phyloP scores from a whole-genome alignment of 2,329 filamentous ascomycete species.

The Colletotrichum chrysophilum region DNA sequence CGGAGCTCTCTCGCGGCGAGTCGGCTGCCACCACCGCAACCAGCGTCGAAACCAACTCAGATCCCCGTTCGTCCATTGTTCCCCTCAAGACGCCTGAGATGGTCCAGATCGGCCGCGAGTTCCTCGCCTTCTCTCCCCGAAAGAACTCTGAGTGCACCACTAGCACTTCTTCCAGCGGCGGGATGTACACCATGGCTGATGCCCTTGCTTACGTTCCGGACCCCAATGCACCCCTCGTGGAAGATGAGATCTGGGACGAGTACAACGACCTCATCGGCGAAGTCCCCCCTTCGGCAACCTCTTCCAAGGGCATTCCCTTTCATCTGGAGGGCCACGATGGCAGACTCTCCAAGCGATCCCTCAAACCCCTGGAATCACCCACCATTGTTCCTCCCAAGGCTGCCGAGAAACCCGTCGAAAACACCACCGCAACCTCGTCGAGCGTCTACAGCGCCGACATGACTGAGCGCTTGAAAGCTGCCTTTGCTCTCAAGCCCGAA shows the following conservation, averaged over 20 bases:
- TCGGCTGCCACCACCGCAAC: slow-evolving; percentile 36
- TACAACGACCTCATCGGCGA: slow-evolving; percentile 89
- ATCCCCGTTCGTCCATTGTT: slow-evolving; percentile 33
- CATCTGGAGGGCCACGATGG: slow-evolving; percentile 56
- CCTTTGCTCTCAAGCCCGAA: slow-evolving; percentile 41
- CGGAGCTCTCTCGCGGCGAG: slow-evolving; percentile 41
- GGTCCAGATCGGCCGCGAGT: slow-evolving; percentile 57
- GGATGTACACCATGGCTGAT: slow-evolving; percentile 61
- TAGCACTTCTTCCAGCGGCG: slow-evolving; percentile 59
- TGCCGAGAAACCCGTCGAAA: neutral
- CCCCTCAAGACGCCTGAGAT: slow-evolving; percentile 34
- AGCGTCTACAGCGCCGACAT: slow-evolving; percentile 62
- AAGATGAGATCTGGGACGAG: slow-evolving; percentile 94
- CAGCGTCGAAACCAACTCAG: slow-evolving; percentile 34
- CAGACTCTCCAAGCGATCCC: slow-evolving; percentile 37
- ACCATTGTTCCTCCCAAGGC: slow-evolving; percentile 36
- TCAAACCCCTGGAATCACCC: slow-evolving; percentile 51
- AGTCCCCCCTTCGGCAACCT: slow-evolving; percentile 56
- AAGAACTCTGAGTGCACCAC: slow-evolving; percentile 71
- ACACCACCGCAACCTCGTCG: slow-evolving; percentile 42
- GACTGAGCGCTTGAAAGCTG: slow-evolving; percentile 55
- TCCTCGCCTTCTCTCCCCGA: slow-evolving; percentile 74
- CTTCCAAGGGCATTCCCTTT: slow-evolving; percentile 62
- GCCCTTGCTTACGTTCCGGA: slow-evolving; percentile 72
- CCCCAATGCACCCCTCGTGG: slow-evolving; percentile 65